Conservation (phyloP, 306 rosid genomes). For the Acacia melanoxylon region DNA sequence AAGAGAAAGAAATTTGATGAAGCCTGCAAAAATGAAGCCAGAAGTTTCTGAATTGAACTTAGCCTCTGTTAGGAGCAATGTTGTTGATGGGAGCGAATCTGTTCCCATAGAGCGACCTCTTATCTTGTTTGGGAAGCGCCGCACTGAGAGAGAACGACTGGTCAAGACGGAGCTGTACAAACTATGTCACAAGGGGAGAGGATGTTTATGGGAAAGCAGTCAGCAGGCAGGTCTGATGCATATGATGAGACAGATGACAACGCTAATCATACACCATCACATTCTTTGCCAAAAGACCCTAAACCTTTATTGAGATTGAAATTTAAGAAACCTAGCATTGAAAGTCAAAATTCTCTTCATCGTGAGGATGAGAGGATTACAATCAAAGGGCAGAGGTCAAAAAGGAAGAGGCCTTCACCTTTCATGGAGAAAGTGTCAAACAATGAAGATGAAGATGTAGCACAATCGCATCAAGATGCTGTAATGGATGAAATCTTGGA, state of each 20-base stretch:
- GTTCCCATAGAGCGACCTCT: constrained; percentile 39
- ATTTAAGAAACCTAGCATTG: constrained; percentile 71
- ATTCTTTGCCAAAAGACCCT: constrained; percentile 70
- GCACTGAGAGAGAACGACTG: constrained; percentile 41
- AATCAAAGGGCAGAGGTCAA: constrained; percentile 93
- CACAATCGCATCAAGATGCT: constrained; percentile 55
- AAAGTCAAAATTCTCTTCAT: constrained; percentile 62
- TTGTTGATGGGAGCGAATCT: constrained; percentile 50
- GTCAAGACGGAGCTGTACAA: constrained; percentile 38
- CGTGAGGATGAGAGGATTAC: constrained; percentile 77
- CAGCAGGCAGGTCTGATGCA: constrained; percentile 56
- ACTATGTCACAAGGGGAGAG: constrained; percentile 51
- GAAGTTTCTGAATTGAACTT: constrained; percentile 43
- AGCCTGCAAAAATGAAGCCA: constrained; percentile 70
- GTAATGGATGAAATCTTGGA: constrained; percentile 85
- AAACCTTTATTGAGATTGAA: constrained; percentile 80
- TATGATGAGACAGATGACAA: constrained; percentile 48
- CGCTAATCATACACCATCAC: constrained; percentile 45
- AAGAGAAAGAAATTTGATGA: constrained; percentile 71
- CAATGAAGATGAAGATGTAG: constrained; percentile 49
- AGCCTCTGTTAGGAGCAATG: constrained; percentile 47
- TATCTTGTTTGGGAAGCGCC: constrained; percentile 44
- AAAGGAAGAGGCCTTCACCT: constrained; percentile 87
- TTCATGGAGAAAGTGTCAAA: constrained; percentile 57
- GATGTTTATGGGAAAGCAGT: constrained; percentile 51